Percentiles rank a stretch among this genome's conserved stretches.
These are phyloP conservation scores for Quercus parvula DNA, from an alignment of 306 rosid species.

Conservation along the genomic window DNA sequence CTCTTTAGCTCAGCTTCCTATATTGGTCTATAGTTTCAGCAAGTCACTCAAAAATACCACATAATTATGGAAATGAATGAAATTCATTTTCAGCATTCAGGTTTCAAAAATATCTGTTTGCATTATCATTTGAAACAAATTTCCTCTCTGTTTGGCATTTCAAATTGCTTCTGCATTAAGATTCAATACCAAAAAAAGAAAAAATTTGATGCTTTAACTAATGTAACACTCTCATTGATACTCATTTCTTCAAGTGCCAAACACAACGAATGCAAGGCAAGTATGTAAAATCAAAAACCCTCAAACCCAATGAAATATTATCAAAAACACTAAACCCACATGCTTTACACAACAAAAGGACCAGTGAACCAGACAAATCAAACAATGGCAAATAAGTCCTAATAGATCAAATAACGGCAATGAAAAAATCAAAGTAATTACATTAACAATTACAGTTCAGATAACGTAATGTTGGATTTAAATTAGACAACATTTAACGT, in stretches of 20 bases:
- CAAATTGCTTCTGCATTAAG: not conserved
- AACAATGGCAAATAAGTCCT: not conserved
- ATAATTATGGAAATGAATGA: not conserved
- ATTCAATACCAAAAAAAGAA: not conserved
- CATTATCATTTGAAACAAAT: not conserved
- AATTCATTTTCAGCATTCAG: not conserved
- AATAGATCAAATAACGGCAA: not conserved
- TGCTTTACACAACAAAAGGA: not conserved
- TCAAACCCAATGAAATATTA: not conserved
- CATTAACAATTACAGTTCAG: not conserved
- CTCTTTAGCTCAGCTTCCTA: not conserved
- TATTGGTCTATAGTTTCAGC: not conserved
- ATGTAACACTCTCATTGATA: not conserved
- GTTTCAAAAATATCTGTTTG: not conserved
- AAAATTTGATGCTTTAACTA: not conserved
- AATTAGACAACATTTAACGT: not conserved
- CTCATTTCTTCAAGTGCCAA: not conserved
- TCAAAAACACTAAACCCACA: not conserved
- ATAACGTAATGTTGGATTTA: conserved; percentile 13
- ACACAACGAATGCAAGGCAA: too few species aligned
- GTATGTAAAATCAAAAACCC: too few species aligned
- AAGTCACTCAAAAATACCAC: not conserved
- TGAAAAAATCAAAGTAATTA: not conserved
- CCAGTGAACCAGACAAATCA: not conserved
- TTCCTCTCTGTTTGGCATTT: not conserved